Base-by-base conservation (phyloP, 1,284 basidiomycete genomes). In the Boletus semigastroideus region DNA sequence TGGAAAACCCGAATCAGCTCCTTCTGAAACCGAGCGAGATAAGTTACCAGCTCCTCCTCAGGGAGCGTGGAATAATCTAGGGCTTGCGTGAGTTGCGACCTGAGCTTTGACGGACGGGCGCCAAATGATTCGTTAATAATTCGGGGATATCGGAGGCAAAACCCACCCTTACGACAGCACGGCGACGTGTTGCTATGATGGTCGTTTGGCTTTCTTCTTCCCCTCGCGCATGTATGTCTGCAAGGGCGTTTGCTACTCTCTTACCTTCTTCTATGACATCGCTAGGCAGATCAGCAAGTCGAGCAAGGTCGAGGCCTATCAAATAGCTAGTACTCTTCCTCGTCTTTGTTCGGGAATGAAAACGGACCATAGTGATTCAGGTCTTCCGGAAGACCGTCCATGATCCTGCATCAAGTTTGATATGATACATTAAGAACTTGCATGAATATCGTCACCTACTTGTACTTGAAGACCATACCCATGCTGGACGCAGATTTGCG, bases 251-350 rank as follows among this genome's bases (percentile, higher is more conserved):
- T 1, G 92, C 80, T 0, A 92, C 80, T 50, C 81, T 73, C 52
- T 71, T 77, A 7, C 80, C 86, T 64, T 86, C 84, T 2, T 61
- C 57, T 42, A 92, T 65, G 8, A 93, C 82, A 42, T 87, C 78
- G 0, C 68, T 58, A 0, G 94, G 93, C 0, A 97, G 74, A 63
- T 93, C 87, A 0, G 91, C 92, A 1, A 94, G 78, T 42, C 82
- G 80, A 14, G 93, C 92, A 22, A 95, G 79, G 59, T 94, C 89
- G 11, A 97, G 74, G 2, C 94, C 93, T 87, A 39, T 42, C 5
- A 27, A n/a, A 2, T 39, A 14, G 30, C 17, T 41, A 16, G 27
- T 46, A 20, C 16, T 48, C 5, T 12, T 41, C 3, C 1, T n/a
- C 22, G 22, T 31, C 20, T 7, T 27, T 14, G 10, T 25, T 25